Percentiles rank a stretch among this genome's conserved stretches.
These are phyloP conservation scores for Platanthera guangdongensis DNA, from an alignment of 106 monocot species.

Conservation along the genomic window DNA sequence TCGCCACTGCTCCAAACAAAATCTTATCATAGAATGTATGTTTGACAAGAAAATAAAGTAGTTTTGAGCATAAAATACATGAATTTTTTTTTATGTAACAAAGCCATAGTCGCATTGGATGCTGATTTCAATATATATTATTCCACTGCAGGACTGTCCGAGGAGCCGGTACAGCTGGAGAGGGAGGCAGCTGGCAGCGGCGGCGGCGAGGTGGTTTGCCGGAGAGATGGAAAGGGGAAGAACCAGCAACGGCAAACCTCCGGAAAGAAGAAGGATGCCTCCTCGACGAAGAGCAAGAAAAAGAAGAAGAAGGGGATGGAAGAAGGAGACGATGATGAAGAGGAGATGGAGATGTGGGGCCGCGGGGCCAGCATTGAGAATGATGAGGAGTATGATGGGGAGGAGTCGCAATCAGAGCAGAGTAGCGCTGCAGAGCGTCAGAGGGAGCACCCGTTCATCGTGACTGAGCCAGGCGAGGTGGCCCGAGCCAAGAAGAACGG, in stretches of 20 bases:
- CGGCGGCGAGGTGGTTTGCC: conserved; percentile 43
- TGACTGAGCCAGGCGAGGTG: conserved; percentile 97
- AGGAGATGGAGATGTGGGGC: conserved; percentile 7
- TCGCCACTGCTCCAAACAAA: no score
- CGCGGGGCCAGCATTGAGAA: conserved; percentile 16
- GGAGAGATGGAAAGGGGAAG: conserved; percentile 8
- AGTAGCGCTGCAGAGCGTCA: conserved; percentile 44
- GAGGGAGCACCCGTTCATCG: conserved; percentile 95
- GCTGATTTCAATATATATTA: no score
- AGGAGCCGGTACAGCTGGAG: conserved; percentile 62
- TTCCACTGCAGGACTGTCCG: conserved; percentile 48
- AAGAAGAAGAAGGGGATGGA: conserved; percentile 17
- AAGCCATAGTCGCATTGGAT: no score
- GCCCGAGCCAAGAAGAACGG: conserved; percentile 98
- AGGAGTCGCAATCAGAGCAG: conserved; percentile 23
- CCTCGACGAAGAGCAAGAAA: conserved; percentile 16
- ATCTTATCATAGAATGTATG: no score
- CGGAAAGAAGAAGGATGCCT: conserved; percentile 8
- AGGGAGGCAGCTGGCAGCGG: conserved; percentile 55
- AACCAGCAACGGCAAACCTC: conserved; percentile 7
- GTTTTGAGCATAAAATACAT: no score
- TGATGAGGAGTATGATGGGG: conserved; percentile 18
- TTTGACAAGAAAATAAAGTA: no score
- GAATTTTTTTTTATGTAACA: no score
- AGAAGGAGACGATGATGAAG: not conserved